Evolutionary conservation across 208 protist genomes (phyloP).

Genomic region (Blechomonas ayalai): DNA sequence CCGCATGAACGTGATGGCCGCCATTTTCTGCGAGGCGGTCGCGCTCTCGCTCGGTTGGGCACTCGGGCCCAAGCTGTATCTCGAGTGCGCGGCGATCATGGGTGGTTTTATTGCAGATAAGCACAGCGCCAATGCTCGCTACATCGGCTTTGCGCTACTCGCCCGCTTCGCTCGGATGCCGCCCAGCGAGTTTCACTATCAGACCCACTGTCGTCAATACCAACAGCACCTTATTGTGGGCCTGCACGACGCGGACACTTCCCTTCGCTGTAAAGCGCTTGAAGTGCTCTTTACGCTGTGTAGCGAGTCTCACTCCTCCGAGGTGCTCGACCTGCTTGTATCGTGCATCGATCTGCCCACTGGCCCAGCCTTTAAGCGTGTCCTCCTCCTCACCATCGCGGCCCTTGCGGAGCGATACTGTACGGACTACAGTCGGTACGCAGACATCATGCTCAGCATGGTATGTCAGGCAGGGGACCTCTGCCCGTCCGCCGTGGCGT

Average conservation of each 20-base stretch:
- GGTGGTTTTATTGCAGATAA: conserved; percentile 85
- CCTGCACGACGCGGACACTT: conserved; percentile 95
- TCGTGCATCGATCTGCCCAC: conserved; percentile 79
- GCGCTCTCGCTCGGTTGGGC: conserved; percentile 91
- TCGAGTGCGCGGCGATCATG: conserved; percentile 75
- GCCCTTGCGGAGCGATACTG: conserved; percentile 96
- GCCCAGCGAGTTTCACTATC: conserved; percentile 52
- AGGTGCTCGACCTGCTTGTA: conserved; percentile 93
- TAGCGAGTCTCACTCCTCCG: conserved; percentile 80
- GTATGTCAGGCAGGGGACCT: conserved; percentile 95
- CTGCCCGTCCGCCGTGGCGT: conserved; percentile 91
- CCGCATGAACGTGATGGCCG: conserved; percentile 95
- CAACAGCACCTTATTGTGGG: conserved; percentile 89
- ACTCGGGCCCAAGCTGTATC: conserved; percentile 69
- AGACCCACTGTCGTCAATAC: conserved; percentile 78
- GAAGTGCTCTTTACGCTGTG: conserved; percentile 98
- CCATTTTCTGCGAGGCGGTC: conserved; percentile 96
- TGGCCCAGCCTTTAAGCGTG: conserved; percentile 90
- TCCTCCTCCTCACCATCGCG: conserved; percentile 94
- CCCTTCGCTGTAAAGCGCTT: conserved; percentile 95
- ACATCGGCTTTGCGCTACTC: conserved; percentile 84
- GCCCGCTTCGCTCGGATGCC: conserved; percentile 29
- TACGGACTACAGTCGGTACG: conserved; percentile 86
- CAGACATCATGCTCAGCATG: conserved; percentile 95
- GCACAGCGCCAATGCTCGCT: conserved; percentile 88